Percentiles rank a stretch among this genome's conserved stretches.
Evolutionary conservation across 495 filamentous ascomycete species (phyloP).

Genomic region (Friedmanniomyces endolithicus): DNA sequence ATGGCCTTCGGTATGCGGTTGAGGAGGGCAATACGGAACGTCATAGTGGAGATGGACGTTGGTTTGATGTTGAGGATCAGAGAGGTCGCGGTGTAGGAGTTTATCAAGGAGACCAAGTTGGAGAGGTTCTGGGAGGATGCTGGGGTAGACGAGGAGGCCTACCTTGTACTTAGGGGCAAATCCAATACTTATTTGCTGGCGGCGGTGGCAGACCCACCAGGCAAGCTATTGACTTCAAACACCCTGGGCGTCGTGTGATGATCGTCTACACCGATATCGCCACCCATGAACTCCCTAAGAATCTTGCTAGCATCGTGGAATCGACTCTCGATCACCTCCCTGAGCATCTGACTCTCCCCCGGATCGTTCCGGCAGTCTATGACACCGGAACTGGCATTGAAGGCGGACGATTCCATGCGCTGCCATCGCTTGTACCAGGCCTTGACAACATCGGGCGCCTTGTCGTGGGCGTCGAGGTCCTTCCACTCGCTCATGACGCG

Average conservation of each 20-base stretch:
- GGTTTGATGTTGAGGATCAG: constrained; percentile 60
- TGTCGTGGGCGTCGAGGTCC: neutral
- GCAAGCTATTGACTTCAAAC: neutral
- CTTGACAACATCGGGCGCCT: neutral
- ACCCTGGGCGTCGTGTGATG: neutral
- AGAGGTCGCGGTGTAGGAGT: constrained; percentile 70
- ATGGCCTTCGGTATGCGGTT: neutral
- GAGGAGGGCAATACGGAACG: constrained; percentile 48
- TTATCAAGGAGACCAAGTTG: constrained; percentile 56
- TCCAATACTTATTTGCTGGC: neutral
- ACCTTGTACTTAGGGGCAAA: constrained; percentile 7
- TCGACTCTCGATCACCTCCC: neutral
- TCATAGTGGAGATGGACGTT: constrained; percentile 78
- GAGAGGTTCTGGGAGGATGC: constrained; percentile 51
- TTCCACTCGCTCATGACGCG: neutral
- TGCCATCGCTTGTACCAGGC: constrained; percentile 1
- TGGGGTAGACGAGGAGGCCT: constrained; percentile 68
- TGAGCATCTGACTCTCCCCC: neutral
- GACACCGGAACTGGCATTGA: neutral
- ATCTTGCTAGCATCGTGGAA: neutral
- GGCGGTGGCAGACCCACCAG: neutral
- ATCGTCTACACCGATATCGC: neutral
- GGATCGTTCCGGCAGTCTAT: neutral
- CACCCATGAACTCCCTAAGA: neutral
- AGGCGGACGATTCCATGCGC: neutral